These are phyloP conservation scores for Globisporangium apiculatum DNA, from an alignment of 352 stramenopile genomes.

Conservation along the genomic window DNA sequence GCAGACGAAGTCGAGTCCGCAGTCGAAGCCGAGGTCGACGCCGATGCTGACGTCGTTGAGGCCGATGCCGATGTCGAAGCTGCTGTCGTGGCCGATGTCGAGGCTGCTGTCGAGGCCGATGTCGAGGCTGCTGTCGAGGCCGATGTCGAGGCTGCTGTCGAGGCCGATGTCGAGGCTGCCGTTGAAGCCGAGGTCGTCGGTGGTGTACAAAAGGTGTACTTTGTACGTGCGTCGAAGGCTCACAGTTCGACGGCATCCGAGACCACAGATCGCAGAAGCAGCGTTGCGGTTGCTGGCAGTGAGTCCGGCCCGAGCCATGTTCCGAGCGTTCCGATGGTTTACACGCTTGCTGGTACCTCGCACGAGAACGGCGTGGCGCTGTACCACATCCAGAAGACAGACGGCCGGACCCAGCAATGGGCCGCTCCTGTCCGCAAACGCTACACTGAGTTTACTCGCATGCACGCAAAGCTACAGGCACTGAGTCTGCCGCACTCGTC, in stretches of 20 bases:
- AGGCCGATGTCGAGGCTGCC: slow-evolving; percentile 3
- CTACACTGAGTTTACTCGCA: slow-evolving; percentile 51
- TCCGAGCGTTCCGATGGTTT: slow-evolving; percentile 12
- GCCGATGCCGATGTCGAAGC: not conserved
- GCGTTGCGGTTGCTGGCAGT: not conserved
- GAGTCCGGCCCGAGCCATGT: not conserved
- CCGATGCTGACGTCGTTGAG: slow-evolving; percentile 2
- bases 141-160: not conserved
- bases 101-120: slow-evolving; percentile 12
- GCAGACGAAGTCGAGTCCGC: slow-evolving; percentile 6
- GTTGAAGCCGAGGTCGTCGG: not conserved
- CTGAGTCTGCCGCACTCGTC: slow-evolving; percentile 20
- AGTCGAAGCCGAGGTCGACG: not conserved
- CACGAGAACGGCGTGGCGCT: slow-evolving; percentile 25
- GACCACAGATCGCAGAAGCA: not conserved
- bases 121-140: not conserved
- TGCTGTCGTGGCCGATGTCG: slow-evolving; percentile 8
- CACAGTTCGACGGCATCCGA: not conserved
- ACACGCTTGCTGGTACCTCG: slow-evolving; percentile 25
- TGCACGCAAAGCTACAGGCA: slow-evolving; percentile 35
- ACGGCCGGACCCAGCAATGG: slow-evolving; percentile 25
- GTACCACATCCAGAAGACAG: slow-evolving; percentile 33
- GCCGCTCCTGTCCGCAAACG: slow-evolving; percentile 21
- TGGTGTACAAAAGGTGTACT: not conserved
- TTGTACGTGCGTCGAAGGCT: not conserved